phyloP scores from a whole-genome alignment of 1,284 basidiomycete species.

The Dichomitus squalens region DNA sequence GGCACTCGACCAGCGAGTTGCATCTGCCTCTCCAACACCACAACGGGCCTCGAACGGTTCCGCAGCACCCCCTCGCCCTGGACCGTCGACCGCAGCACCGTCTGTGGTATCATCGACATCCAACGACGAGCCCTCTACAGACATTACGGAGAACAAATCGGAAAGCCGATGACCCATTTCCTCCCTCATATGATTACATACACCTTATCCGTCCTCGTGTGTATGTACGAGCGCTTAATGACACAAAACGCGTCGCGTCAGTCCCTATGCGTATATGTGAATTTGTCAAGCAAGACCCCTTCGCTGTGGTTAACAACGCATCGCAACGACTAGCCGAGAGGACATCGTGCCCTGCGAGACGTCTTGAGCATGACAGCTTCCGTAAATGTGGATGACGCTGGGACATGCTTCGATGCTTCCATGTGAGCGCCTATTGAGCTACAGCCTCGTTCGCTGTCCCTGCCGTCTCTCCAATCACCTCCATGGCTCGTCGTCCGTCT shows the following conservation, averaged over 20 bases:
- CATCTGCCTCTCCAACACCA: constrained; percentile 51
- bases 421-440: background rate
- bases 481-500: constrained; percentile 36
- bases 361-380: background rate
- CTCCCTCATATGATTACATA: constrained; percentile 3
- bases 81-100: constrained; percentile 12
- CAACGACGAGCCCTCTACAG: constrained; percentile 9
- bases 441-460: constrained; percentile 2
- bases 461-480: background rate
- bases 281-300: background rate
- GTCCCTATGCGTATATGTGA: background rate
- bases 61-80: constrained; percentile 19
- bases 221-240: constrained; percentile 24
- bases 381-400: background rate
- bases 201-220: constrained; percentile 14
- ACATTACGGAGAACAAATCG: background rate
- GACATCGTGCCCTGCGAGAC: background rate
- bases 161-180: constrained; percentile 6
- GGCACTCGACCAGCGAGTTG: constrained; percentile 91
- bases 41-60: constrained; percentile 40
- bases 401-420: background rate
- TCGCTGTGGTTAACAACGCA: background rate
- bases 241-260: constrained; percentile 10
- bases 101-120: background rate
- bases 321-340: background rate